Evolutionary conservation across 441 rosid species (phyloP).

Genomic region (Brassica hybrid): DNA sequence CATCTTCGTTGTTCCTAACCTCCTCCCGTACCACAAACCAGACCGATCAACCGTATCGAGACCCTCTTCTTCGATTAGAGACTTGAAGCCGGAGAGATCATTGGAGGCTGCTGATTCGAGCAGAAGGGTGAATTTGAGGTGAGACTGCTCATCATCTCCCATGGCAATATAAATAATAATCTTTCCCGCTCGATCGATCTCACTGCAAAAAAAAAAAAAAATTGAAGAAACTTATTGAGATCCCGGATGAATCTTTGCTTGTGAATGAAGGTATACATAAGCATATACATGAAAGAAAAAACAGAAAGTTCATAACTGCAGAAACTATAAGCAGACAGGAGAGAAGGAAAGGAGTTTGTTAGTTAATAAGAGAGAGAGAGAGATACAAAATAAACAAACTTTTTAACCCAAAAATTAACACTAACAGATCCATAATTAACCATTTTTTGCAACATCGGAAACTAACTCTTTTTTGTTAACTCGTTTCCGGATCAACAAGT

Average conservation of each 20-base stretch:
- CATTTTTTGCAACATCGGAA: conserved; percentile 36
- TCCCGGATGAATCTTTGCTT: conserved; percentile 24
- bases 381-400: conserved; percentile 37
- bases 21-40: conserved; percentile 68
- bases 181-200: conserved; percentile 34
- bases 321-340: conserved; percentile 31
- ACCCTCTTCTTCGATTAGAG: conserved; percentile 63
- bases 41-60: conserved; percentile 54
- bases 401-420: conserved; percentile 45
- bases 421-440: conserved; percentile 45
- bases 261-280: conserved; percentile 34
- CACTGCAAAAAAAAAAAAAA: conserved; percentile 43
- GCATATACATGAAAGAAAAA: conserved; percentile 19
- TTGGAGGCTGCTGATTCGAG: conserved; percentile 72
- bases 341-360: conserved; percentile 33
- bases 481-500: conserved; percentile 14
- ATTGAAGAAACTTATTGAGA: conserved; percentile 24
- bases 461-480: conserved; percentile 28
- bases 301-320: conserved; percentile 37
- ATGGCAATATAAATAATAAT: conserved; percentile 24
- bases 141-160: conserved; percentile 43
- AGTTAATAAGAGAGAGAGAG: conserved; percentile 32
- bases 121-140: conserved; percentile 52
- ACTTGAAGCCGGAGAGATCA: conserved; percentile 67
- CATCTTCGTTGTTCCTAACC: conserved; percentile 55